phyloP scores from a whole-genome alignment of 305 asterid genomes.

The Fraxinus velutina region DNA sequence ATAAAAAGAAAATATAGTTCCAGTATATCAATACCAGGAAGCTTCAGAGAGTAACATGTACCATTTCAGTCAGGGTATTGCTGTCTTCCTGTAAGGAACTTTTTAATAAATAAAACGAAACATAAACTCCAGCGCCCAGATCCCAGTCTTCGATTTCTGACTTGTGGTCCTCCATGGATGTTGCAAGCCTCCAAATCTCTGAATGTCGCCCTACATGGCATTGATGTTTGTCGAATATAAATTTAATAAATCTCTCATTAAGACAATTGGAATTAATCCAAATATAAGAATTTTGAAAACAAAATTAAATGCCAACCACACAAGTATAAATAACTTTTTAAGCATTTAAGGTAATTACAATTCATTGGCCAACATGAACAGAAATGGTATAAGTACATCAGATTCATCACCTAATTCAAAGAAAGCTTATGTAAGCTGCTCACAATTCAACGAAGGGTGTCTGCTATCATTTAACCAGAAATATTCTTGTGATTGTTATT shows the following conservation, averaged over 20 bases:
- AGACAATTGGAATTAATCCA: neutral
- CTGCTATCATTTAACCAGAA: neutral
- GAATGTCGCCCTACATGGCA: constrained; percentile 60
- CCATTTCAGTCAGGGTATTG: constrained; percentile 59
- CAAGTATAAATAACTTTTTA: neutral
- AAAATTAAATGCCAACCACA: neutral
- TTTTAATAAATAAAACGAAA: constrained; percentile 60
- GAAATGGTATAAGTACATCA: neutral
- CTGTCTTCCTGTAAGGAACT: constrained; percentile 66
- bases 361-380: neutral
- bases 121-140: constrained; percentile 84
- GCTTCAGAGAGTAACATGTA: constrained; percentile 28
- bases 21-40: neutral
- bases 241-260: neutral
- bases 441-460: neutral
- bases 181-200: constrained; percentile 75
- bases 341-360: neutral
- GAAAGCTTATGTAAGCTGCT: neutral
- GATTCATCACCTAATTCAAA: neutral
- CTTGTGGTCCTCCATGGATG: constrained; percentile 72
- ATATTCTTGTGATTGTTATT: neutral
- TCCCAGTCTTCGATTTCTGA: constrained; percentile 95
- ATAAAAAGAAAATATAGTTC: neutral
- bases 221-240: constrained; percentile 14
- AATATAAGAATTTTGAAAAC: neutral